These are phyloP conservation scores for Rhodomyrtus psidioides DNA, from an alignment of 441 rosid genomes.

Conservation along the genomic window DNA sequence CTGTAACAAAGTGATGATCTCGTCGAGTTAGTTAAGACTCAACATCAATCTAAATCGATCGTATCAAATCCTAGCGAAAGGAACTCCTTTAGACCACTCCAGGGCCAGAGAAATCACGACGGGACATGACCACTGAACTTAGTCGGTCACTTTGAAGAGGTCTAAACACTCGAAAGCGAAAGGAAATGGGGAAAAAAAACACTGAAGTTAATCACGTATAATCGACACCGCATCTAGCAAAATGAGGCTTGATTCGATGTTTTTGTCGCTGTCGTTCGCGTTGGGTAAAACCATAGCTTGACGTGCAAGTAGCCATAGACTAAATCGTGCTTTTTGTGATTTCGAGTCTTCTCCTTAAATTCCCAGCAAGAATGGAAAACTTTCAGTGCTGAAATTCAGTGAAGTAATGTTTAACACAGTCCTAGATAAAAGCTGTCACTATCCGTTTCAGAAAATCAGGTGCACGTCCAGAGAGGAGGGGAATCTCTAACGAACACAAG, in stretches of 20 bases:
- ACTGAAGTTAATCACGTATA: too few species aligned
- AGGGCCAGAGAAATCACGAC: not conserved
- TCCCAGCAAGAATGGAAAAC: too few species aligned
- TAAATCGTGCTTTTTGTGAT: too few species aligned
- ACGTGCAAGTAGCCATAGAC: too few species aligned
- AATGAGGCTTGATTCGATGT: not conserved
- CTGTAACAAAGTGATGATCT: not conserved
- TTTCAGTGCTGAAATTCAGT: too few species aligned
- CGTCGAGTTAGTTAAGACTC: not conserved
- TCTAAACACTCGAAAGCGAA: not conserved
- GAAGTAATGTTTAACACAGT: too few species aligned
- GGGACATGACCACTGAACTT: fast-evolving
- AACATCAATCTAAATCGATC: fast-evolving
- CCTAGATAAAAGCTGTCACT: too few species aligned
- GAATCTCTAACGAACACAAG: not conserved
- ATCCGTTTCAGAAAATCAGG: too few species aligned
- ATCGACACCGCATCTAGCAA: too few species aligned
- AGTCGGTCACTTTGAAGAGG: fast-evolving
- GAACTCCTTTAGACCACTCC: not conserved
- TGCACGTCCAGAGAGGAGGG: too few species aligned
- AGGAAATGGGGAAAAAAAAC: too few species aligned
- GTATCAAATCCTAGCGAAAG: not conserved
- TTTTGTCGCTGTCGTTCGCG: fast-evolving
- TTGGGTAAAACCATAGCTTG: not conserved
- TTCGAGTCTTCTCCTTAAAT: too few species aligned